Base-by-base conservation (phyloP, 306 rosid genomes). In the Abrus pulchellus region DNA sequence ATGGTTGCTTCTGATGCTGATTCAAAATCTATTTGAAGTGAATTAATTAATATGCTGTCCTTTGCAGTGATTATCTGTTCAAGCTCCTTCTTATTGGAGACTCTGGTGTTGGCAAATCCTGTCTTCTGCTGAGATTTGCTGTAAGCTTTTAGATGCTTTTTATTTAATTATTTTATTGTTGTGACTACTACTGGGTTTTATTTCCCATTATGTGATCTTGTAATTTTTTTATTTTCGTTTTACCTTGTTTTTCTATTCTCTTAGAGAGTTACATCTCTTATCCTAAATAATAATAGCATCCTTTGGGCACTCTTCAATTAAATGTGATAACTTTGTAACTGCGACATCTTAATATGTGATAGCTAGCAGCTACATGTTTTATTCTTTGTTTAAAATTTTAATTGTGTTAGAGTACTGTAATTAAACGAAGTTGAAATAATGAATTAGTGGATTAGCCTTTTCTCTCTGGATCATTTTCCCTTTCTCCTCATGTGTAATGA, bases 1-100 rank as follows among this genome's bases (percentile, higher is more conserved):
- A 10, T 63, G 36, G 32, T 65, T 54, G 1, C 38, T 73, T 50
- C 7, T 13, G 59, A 50, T 34, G 61, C 38, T 76, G 48, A 56
- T 73, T 49, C 50, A 45, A 38, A 5, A 11, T 32, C 55, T 36
- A 44, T 68, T 75, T 36, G 5, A 59, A 59, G 69, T 20, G 61
- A 64, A 41, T 30, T 33, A 41, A n/a, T 64, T 60, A 60, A 82
- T 54, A n/a, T 32, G 41, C 7, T 29, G 40, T 57, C 32, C 40
- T 59, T 6, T 75, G 83, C 93, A 94, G 98, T 86, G 97, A 94
- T 85, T 94, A 94, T 80, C 83, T 94, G 88, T 94, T 94, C 85
- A 94, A 94, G 94, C 98, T 94, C 70, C 89, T 94, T 85, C 92
- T 94, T 80, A 94, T 94, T 75, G 98, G 98, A 68, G 98, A 94